Conservation (phyloP, 139 green algal species). For the Chlamydomonas sphaeroides region DNA sequence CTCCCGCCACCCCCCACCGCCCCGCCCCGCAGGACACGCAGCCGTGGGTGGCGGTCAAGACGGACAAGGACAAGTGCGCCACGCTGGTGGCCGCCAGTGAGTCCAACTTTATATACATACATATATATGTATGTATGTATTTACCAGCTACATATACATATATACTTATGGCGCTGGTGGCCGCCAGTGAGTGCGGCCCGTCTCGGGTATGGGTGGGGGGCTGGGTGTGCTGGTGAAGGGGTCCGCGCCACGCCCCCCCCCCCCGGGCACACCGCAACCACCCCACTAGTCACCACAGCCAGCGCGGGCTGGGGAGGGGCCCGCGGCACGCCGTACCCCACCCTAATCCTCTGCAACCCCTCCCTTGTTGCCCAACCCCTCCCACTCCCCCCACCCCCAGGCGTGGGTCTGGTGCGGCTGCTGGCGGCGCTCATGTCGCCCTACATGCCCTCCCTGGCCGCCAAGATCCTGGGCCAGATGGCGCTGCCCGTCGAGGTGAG, state of each 20-base stretch:
- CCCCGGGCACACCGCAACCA: neutral
- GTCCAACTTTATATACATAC: no score
- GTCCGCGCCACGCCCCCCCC: neutral
- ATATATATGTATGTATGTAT: no score
- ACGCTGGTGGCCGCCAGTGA: slow-evolving; percentile 70
- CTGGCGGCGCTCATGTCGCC: slow-evolving; percentile 87
- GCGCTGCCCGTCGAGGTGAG: no score
- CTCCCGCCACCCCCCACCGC: neutral
- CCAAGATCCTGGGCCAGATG: slow-evolving; percentile 63
- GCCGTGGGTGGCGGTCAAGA: slow-evolving; percentile 72
- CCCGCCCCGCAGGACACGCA: slow-evolving; percentile 62
- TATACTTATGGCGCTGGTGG: neutral
- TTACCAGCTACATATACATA: no score
- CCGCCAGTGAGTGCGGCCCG: neutral
- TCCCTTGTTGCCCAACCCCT: neutral
- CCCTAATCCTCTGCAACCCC: no score
- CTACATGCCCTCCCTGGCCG: slow-evolving; percentile 91
- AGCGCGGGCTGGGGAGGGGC: no score
- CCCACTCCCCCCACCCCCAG: slow-evolving; percentile 42
- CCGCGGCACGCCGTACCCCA: no score
- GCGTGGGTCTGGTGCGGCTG: slow-evolving; percentile 83
- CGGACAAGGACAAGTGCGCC: slow-evolving; percentile 65
- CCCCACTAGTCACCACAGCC: no score
- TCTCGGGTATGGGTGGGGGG: neutral
- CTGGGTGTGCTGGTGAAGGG: neutral